Conservation (phyloP, 1,139 yeast species). For the Casaregolazyma lundiana region DNA sequence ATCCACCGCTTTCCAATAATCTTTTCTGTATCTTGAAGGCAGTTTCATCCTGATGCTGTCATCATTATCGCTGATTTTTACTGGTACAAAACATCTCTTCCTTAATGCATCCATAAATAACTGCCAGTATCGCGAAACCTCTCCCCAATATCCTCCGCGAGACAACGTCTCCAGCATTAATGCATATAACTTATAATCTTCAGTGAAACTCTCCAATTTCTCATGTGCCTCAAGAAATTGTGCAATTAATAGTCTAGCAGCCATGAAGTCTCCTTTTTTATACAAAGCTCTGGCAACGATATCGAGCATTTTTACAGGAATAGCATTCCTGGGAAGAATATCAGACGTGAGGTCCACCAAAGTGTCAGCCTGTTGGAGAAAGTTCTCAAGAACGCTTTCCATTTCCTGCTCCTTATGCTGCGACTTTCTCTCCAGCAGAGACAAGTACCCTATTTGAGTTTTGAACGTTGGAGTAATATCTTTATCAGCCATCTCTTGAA, state of each 20-base stretch:
- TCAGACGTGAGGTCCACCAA: conserved; percentile 25
- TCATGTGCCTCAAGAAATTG: conserved; percentile 12
- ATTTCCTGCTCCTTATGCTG: neutral
- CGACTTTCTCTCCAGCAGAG: conserved; percentile 11
- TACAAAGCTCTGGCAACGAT: conserved; percentile 15
- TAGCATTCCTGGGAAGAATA: conserved; percentile 22
- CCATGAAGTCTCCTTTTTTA: conserved; percentile 11
- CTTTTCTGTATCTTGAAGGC: conserved; percentile 18
- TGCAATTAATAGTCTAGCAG: conserved; percentile 15
- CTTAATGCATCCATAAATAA: conserved; percentile 12
- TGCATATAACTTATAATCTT: conserved; percentile 9
- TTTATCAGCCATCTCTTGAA: conserved; percentile 18
- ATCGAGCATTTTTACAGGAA: conserved; percentile 24
- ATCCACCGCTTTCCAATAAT: conserved; percentile 28
- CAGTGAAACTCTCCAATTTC: neutral
- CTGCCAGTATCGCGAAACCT: conserved; percentile 15
- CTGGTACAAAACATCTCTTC: conserved; percentile 1
- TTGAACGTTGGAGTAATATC: conserved; percentile 24
- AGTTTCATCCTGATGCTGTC: conserved; percentile 6
- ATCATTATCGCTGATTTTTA: neutral
- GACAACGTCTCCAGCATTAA: conserved; percentile 14
- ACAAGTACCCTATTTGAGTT: conserved; percentile 21
- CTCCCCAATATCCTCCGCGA: conserved; percentile 15
- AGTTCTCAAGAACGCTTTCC: conserved; percentile 14
- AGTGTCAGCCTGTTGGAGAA: conserved; percentile 14